Conservation (phyloP, 768 basidiomycete genomes). For the Pseudohyphozyma bogoriensis region DNA sequence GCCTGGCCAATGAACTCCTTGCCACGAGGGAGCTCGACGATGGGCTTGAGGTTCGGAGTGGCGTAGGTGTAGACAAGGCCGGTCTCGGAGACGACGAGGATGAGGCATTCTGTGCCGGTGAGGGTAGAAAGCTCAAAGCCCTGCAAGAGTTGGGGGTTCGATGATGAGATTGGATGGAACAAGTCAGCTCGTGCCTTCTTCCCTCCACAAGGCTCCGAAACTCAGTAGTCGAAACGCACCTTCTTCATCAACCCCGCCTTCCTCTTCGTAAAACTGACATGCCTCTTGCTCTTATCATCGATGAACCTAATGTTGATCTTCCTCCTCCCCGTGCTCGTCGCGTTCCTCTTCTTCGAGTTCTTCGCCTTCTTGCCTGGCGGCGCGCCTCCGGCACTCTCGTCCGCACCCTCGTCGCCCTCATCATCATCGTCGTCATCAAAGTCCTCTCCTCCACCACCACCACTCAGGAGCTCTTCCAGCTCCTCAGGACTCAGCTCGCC, state of each 20-base stretch:
- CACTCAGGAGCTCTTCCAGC: background rate
- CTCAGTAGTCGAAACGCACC: conserved; percentile 3
- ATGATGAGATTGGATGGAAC: background rate
- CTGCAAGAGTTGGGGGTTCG: too few species aligned
- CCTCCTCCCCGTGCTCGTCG: conserved; percentile 19
- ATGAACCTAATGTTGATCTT: conserved; percentile 25
- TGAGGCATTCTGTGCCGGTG: conserved; percentile 25
- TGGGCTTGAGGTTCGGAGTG: conserved; percentile 15
- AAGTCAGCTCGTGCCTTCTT: too few species aligned
- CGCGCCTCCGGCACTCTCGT: background rate
- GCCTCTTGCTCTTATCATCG: conserved; percentile 22
- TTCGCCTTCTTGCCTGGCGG: background rate
- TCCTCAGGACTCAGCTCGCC: background rate
- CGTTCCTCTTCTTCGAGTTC: conserved; percentile 24
- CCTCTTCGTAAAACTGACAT: conserved; percentile 28
- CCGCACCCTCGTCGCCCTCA: background rate
- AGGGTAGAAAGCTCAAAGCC: conserved; percentile 27
- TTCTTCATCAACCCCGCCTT: conserved; percentile 31
- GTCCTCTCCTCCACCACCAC: background rate
- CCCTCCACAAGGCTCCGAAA: background rate
- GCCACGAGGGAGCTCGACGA: conserved; percentile 11
- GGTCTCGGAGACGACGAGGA: conserved; percentile 24
- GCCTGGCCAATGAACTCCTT: conserved; percentile 9
- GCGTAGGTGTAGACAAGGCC: conserved; percentile 26
- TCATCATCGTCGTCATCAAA: background rate